These are phyloP conservation scores for Cynara cardunculus DNA, from an alignment of 129 eudicot species.

Conservation along the genomic window DNA sequence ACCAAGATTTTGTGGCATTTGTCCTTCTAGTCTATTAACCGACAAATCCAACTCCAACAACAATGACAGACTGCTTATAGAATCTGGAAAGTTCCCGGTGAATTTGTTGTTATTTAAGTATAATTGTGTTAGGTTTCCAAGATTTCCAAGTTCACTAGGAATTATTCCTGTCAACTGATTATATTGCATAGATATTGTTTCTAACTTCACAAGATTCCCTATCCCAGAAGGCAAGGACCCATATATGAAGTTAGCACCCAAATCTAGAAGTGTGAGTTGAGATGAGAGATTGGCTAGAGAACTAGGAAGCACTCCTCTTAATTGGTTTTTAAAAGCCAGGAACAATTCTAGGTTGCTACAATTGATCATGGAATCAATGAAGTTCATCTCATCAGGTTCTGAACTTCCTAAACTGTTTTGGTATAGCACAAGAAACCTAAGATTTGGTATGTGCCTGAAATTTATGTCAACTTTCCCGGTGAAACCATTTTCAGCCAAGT, in stretches of 20 bases:
- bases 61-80: constrained; percentile 24
- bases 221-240: constrained; percentile 21
- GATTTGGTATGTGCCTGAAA: constrained; percentile 11
- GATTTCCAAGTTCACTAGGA: constrained; percentile 34
- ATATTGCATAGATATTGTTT: neutral
- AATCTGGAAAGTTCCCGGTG: constrained; percentile 30
- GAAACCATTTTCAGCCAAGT: constrained; percentile 7
- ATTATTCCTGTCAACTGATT: constrained; percentile 35
- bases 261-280: neutral
- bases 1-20: constrained; percentile 29
- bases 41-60: constrained; percentile 1
- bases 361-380: constrained; percentile 33
- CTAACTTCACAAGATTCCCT: constrained; percentile 26
- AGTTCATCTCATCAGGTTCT: constrained; percentile 31
- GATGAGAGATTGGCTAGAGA: constrained; percentile 38
- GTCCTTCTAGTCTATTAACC: constrained; percentile 20
- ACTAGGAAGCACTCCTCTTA: constrained; percentile 34
- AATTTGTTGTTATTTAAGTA: constrained; percentile 15
- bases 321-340: constrained; percentile 10
- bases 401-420: constrained; percentile 27
- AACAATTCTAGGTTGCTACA: constrained; percentile 17
- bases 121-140: constrained; percentile 13
- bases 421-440: neutral
- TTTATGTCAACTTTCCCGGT: constrained; percentile 30
- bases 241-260: neutral